Conservation (phyloP, 495 filamentous ascomycete genomes). For the Lophiotrema nucula region DNA sequence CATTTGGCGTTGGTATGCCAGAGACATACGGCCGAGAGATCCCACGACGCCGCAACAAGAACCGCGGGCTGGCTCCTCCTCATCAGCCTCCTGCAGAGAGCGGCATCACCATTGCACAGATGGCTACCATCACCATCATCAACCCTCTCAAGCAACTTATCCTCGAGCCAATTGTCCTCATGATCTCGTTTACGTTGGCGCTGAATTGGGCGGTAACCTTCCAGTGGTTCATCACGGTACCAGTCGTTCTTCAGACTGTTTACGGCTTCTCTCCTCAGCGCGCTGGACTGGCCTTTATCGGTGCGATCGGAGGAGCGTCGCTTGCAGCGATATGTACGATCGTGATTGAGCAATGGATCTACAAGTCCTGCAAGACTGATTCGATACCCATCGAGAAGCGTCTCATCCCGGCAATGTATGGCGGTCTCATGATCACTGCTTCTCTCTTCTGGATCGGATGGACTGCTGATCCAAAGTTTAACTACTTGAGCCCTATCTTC, state of each 20-base stretch:
- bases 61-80: slow-evolving; percentile 27
- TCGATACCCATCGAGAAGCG: slow-evolving; percentile 33
- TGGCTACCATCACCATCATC: slow-evolving; percentile 42
- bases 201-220: slow-evolving; percentile 45
- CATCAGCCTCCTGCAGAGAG: slow-evolving; percentile 27
- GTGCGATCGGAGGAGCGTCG: slow-evolving; percentile 26
- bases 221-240: slow-evolving; percentile 47
- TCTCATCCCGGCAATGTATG: slow-evolving; percentile 33
- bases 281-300: slow-evolving; percentile 44
- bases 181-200: slow-evolving; percentile 36
- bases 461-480: slow-evolving; percentile 32
- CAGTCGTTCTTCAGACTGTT: slow-evolving; percentile 38
- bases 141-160: slow-evolving; percentile 41
- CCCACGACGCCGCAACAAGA: slow-evolving; percentile 38
- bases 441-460: slow-evolving; percentile 39
- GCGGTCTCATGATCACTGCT: slow-evolving; percentile 11
- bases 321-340: slow-evolving; percentile 29
- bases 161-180: slow-evolving; percentile 44
- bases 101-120: slow-evolving; percentile 34
- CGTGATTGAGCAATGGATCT: slow-evolving; percentile 31
- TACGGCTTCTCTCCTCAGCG: slow-evolving; percentile 42
- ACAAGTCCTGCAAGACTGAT: slow-evolving; percentile 10
- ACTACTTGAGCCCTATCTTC: slow-evolving; percentile 33
- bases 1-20: slow-evolving; percentile 42
- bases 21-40: slow-evolving; percentile 49